Evolutionary conservation across 192 early-diverging fungal genomes (phyloP).

Genomic region (Diversispora epigaea): DNA sequence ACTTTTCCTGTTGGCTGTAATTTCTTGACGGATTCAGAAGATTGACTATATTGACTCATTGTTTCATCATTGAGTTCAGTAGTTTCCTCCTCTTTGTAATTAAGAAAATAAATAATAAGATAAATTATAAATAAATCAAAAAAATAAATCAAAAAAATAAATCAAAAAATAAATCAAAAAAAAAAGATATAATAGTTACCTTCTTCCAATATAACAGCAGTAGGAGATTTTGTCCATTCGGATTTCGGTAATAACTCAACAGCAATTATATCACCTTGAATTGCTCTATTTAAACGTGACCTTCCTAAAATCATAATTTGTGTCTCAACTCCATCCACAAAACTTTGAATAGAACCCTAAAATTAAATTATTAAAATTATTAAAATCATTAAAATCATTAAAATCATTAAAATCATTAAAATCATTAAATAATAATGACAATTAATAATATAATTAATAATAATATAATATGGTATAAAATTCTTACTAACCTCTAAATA

Average conservation of each 20-base stretch:
- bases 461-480: not conserved
- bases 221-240: constrained; percentile 79
- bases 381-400: not conserved
- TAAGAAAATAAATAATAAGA: not conserved
- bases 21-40: constrained; percentile 48
- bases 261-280: constrained; percentile 90
- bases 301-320: constrained; percentile 82
- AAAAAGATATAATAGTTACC: constrained; percentile 68
- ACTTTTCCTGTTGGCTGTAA: constrained; percentile 79
- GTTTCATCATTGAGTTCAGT: constrained; percentile 54
- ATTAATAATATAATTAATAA: not conserved
- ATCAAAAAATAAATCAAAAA: constrained; percentile 15
- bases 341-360: constrained; percentile 72
- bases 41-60: constrained; percentile 68
- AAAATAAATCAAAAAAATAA: not conserved
- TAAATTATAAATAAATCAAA: constrained; percentile 13
- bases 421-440: not conserved
- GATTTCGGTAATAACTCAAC: constrained; percentile 81
- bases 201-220: constrained; percentile 72
- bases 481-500: constrained; percentile 66
- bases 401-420: not conserved
- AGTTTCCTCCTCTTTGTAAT: constrained; percentile 37
- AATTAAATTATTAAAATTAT: not conserved
- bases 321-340: constrained; percentile 71
- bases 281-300: constrained; percentile 81